Evolutionary conservation across 176 grass and related monocot species (phyloP).

Genomic region (Ananas comosus): DNA sequence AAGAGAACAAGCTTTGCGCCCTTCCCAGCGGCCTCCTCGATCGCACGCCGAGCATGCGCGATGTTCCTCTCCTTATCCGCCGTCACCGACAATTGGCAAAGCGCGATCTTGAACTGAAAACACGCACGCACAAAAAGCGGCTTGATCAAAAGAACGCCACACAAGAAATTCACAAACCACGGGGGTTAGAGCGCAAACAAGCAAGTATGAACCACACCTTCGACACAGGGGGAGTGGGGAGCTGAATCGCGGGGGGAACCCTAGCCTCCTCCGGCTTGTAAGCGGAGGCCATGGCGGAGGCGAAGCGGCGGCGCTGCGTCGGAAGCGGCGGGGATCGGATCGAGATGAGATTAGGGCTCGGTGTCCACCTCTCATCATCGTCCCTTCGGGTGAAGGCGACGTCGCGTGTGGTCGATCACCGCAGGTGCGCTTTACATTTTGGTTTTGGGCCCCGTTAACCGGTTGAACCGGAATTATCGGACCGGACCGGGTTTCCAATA

Average conservation of each 20-base stretch:
- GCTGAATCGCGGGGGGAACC: constrained; percentile 18
- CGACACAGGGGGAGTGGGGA: constrained; percentile 6
- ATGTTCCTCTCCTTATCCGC: constrained; percentile 82
- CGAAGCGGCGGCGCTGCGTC: neutral
- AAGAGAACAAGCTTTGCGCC: constrained; percentile 91
- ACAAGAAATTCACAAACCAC: neutral
- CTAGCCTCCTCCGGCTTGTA: constrained; percentile 18
- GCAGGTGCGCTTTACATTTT: neutral
- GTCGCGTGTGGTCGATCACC: neutral
- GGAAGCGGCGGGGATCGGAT: neutral
- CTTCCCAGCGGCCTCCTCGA: constrained; percentile 53
- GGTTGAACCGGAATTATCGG: no score
- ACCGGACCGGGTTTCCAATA: no score
- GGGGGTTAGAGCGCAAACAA: no score
- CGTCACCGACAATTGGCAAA: constrained; percentile 84
- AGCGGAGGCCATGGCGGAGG: constrained; percentile 13
- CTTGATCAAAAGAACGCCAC: no score
- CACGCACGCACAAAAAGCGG: constrained; percentile 2
- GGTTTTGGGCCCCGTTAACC: no score
- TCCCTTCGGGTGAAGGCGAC: neutral
- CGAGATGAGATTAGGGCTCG: neutral
- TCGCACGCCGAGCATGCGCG: constrained; percentile 55
- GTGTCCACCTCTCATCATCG: constrained; percentile 4
- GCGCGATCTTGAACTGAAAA: constrained; percentile 77
- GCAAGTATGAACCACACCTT: constrained; percentile 6